Evolutionary conservation across 495 filamentous ascomycete species (phyloP), one percentile per base, ranked within the genome.

Genomic region (Annulohypoxylon stygium): DNA sequence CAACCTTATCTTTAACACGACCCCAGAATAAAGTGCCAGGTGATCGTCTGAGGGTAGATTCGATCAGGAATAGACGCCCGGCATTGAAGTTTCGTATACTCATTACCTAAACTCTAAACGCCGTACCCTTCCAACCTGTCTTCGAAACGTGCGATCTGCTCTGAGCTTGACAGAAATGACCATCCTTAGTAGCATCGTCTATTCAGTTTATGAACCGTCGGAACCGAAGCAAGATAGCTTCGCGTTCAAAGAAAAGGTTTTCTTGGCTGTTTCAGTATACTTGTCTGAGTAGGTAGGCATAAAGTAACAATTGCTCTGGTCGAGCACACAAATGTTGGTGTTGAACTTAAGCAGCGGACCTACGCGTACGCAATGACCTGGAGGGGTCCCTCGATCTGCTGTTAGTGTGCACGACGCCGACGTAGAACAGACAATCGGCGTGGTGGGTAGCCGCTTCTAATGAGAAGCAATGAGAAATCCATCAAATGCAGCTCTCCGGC

Each of bases 181-280:
- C 10, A 11, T 51, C 23, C 48, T 51, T 51, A 51, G 12, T 12
- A 10, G 23, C 48, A 51, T 26, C 48, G 20, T 51, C 20, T 26
- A 50, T 50, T 50, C 39, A 48, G 30, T n/a, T 47, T n/a, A 57
- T 39, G 55, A 37, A 25, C 33, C 48, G 23, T 58, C 43, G 36
- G 60, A 53, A 54, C 45, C 6, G 16, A 48, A 20, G 23, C 37
- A 45, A 36, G 57, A 59, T 55, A 8, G 30, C 33, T 51, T 68
- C 37, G 30, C 33, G 48, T 37, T 43, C 33, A 20, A 62, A 26
- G 30, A 30, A 53, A 67, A 60, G 45, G 60, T 41, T 69, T 65
- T 51, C 65, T 73, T 73, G 61, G 70, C 70, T 3, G 70, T 73
- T 73, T 73, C 61, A 66, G 59, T 41, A 26, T n/a, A 5, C 33